phyloP scores from a whole-genome alignment of 176 grass and related monocot genomes.

The Ensete ventricosum region DNA sequence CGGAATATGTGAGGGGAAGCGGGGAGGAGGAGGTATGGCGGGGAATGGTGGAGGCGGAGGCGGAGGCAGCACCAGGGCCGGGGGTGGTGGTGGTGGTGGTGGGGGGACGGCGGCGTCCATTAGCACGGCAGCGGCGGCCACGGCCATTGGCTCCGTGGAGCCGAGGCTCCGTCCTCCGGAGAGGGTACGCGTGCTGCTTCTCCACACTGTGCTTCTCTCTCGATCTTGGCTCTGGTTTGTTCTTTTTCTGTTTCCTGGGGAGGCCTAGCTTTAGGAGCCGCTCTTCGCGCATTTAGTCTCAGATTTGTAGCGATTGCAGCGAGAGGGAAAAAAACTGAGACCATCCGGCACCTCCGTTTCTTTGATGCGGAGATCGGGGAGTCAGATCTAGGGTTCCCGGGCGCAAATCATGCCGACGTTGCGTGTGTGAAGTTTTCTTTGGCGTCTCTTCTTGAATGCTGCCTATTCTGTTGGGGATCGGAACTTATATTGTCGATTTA shows the following conservation, averaged over 20 bases:
- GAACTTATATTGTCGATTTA: not conserved
- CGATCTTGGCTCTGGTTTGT: not conserved
- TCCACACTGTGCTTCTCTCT: not conserved
- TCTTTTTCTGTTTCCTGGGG: not conserved
- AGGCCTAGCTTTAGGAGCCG: too few species aligned
- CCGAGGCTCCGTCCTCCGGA: not conserved
- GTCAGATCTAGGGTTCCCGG: not conserved
- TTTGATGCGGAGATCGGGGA: not conserved
- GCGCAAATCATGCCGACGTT: not conserved
- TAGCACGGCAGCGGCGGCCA: slow-evolving; percentile 10
- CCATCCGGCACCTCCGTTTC: not conserved
- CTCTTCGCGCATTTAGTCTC: not conserved
- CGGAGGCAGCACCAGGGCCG: slow-evolving; percentile 1
- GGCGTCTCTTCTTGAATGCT: not conserved
- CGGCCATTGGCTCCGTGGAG: slow-evolving; percentile 15
- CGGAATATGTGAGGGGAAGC: not conserved
- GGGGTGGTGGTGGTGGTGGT: not conserved
- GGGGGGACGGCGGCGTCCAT: slow-evolving; percentile 2
- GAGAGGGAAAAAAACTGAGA: not conserved
- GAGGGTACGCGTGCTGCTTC: slow-evolving; percentile 3
- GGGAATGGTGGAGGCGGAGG: not conserved
- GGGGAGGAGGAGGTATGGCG: slow-evolving; percentile 4
- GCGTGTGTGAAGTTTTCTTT: not conserved
- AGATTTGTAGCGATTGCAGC: not conserved
- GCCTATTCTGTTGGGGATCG: not conserved